Percentiles rank a stretch among this genome's conserved stretches.
Conservation (phyloP, 176 grass and related monocot genomes). For the Phyllostachys edulis region DNA sequence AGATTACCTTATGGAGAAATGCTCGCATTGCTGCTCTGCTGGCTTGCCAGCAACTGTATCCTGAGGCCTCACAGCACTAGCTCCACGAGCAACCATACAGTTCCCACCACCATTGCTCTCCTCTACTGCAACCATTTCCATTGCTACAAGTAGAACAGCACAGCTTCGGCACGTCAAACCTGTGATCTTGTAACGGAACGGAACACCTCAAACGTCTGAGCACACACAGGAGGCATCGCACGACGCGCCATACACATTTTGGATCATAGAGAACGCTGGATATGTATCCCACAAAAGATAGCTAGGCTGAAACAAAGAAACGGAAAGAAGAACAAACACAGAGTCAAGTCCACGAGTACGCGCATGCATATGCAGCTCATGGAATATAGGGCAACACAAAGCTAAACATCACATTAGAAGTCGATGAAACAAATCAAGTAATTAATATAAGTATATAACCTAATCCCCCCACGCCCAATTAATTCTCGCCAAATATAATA, state of each 20-base stretch:
- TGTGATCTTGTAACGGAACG: constrained; percentile 5
- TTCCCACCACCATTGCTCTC: constrained; percentile 28
- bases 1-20: constrained; percentile 83
- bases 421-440: not conserved
- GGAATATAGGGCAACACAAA: constrained; percentile 31
- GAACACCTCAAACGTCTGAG: not conserved
- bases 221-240: not conserved
- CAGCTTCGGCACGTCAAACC: not conserved
- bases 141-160: constrained; percentile 15
- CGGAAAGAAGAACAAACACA: not conserved
- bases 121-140: constrained; percentile 33
- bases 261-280: not conserved
- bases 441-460: not conserved
- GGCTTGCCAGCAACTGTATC: constrained; percentile 4
- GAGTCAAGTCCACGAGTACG: not conserved
- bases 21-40: constrained; percentile 46
- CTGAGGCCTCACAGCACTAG: constrained; percentile 14
- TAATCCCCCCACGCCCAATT: not conserved
- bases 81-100: constrained; percentile 18
- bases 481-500: not conserved
- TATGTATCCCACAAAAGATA: not conserved
- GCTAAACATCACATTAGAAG: not conserved
- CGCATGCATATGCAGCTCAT: constrained; percentile 10
- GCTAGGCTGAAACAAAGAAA: not conserved
- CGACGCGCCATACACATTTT: not conserved